These are phyloP conservation scores for Pythium grandisporangium DNA, from an alignment of 352 stramenopile species.

Conservation along the genomic window DNA sequence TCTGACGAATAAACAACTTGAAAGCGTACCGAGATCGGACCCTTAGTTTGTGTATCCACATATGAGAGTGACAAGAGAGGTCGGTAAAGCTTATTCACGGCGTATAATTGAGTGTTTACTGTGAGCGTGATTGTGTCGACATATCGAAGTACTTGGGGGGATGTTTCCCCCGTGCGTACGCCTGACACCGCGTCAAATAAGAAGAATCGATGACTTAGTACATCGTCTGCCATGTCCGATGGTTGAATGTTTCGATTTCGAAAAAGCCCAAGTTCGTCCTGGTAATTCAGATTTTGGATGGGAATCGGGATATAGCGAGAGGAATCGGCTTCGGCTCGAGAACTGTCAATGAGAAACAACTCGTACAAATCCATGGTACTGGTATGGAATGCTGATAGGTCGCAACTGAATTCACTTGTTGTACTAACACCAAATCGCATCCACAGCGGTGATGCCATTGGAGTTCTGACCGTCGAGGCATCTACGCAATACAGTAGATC, in stretches of 20 bases:
- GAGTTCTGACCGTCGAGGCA: constrained; percentile 5
- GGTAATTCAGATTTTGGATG: constrained; percentile 82
- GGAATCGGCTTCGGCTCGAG: constrained; percentile 30
- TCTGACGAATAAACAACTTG: constrained; percentile 85
- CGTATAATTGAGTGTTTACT: constrained; percentile 34
- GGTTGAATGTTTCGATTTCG: constrained; percentile 68
- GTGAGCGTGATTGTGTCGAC: constrained; percentile 60
- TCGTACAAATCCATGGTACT: constrained; percentile 78
- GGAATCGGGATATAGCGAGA: constrained; percentile 77
- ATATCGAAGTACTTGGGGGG: constrained; percentile 56
- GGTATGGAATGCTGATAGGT: constrained; percentile 40
- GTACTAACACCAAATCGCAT: constrained; percentile 69
- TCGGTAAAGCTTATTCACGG: constrained; percentile 45
- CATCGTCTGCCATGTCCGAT: constrained; percentile 66
- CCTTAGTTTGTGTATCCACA: constrained; percentile 30
- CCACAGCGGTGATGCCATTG: constrained; percentile 40
- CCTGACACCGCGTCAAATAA: constrained; percentile 83
- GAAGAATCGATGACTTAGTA: constrained; percentile 89
- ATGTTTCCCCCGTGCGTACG: constrained; percentile 28
- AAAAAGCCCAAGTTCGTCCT: constrained; percentile 39
- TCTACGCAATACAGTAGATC: constrained; percentile 78
- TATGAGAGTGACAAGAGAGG: constrained; percentile 79
- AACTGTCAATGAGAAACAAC: constrained; percentile 84
- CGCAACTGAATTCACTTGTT: constrained; percentile 48
- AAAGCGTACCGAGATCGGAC: constrained; percentile 33